Evolutionary conservation across 1,284 basidiomycete species (phyloP).

Genomic region (Apiotrichum siamense): DNA sequence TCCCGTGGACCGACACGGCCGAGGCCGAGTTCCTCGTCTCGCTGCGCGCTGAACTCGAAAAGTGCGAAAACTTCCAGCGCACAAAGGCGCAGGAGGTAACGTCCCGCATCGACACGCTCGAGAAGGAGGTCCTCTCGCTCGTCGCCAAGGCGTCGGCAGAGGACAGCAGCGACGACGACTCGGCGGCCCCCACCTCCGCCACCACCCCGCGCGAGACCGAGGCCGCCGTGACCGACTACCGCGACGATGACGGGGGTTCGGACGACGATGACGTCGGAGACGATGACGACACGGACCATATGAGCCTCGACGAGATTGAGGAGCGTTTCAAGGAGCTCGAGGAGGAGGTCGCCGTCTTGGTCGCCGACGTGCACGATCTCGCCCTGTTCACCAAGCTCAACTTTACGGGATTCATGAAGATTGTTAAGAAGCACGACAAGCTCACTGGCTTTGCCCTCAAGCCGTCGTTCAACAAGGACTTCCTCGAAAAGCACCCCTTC

Average conservation of each 20-base stretch:
- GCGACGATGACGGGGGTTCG: conserved; percentile 52
- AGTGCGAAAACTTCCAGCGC: conserved; percentile 93
- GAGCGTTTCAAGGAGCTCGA: conserved; percentile 84
- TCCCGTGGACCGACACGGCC: conserved; percentile 66
- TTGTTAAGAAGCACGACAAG: conserved; percentile 84
- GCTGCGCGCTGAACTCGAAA: conserved; percentile 84
- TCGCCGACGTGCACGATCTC: conserved; percentile 97
- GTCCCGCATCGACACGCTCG: conserved; percentile 69
- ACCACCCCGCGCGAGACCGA: conserved; percentile 34
- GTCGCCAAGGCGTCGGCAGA: conserved; percentile 50
- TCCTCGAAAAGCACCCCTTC: conserved; percentile 90
- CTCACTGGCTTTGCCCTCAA: conserved; percentile 56
- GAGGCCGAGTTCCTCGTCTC: conserved; percentile 72
- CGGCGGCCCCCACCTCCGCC: conserved; percentile 3
- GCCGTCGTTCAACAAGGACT: conserved; percentile 69
- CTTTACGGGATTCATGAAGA: conserved; percentile 98
- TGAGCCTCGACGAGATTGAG: conserved; percentile 68
- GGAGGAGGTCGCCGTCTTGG: conserved; percentile 61
- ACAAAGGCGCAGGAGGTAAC: conserved; percentile 82
- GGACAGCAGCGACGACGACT: conserved; percentile 38
- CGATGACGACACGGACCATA: conserved; percentile 50
- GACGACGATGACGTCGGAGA: conserved; percentile 51
- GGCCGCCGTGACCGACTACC: conserved; percentile 49
- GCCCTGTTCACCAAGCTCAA: conserved; percentile 93
- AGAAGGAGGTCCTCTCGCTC: conserved; percentile 68